Base-by-base conservation (phyloP, 2,329 filamentous ascomycete species). In the Scopulariopsis brevicaulis region DNA sequence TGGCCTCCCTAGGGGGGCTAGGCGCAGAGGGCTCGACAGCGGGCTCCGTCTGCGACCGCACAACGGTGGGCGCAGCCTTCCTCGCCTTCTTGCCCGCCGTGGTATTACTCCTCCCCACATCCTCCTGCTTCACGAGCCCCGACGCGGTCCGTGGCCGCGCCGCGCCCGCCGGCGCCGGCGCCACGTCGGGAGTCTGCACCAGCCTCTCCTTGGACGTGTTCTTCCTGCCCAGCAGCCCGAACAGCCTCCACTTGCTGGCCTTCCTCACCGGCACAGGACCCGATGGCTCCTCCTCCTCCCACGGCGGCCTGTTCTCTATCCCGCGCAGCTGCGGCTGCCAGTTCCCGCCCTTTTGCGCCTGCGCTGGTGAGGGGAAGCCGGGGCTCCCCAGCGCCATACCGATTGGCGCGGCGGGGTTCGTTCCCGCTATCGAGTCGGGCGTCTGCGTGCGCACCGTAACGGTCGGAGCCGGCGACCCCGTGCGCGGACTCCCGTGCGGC, bases 381-480 rank as follows among this genome's bases (percentile, higher is more conserved):
- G 87, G 87, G 65, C 86, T 90, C 35, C 87, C 87, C 58, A 90
- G 71, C 1, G 87, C 87, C 77, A 91, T 85, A 11, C 88, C 88
- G 61, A 91, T 90, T 63, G 74, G 76, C 60, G 56, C 35, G 24
- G 50, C 32, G 6, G 52, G 40, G 20, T 35, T 52, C 2, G 75
- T 74, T 34, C 66, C 68, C n/a, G 28, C 34, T 56, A 74, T 63
- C 10, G 74, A 75, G 59, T 76, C 72, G 11, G 73, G 71, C n/a
- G 73, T 76, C 55, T 70, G 68, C 60, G 74, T 70, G 62, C 73
- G 70, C 24, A 71, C 65, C 25, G 71, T 67, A 28, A 71, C 65
- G 18, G 69, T 70, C 51, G 63, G 62, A 34, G 67, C 66, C 24
- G 68, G 66, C 50, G 69, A 63, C 50, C 67, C 67, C 4, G 66